Base-by-base conservation (phyloP, 2,329 filamentous ascomycete genomes). In the Colletotrichum tropicale region DNA sequence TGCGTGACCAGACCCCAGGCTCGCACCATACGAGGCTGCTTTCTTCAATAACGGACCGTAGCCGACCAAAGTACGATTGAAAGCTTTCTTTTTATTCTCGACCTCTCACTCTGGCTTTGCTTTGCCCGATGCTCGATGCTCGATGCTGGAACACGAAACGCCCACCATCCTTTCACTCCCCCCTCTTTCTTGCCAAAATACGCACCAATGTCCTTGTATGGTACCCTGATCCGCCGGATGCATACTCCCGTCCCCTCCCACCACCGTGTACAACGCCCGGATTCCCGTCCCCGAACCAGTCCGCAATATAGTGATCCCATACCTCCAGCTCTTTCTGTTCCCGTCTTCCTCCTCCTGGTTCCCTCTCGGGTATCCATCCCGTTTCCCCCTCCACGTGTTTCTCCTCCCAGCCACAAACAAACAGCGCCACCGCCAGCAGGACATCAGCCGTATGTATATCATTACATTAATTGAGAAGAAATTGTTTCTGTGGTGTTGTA, bases 381-480 rank as follows among this genome's bases (percentile, higher is more conserved):
- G 58, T n/a, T 64, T 36, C 74, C 13, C 10, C 38, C 52, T 18
- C 36, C 65, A 13, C 10, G n/a, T 52, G 6, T 26, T n/a, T 34
- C 52, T 16, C n/a, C 26, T 58, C 9, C 64, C 64, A 62, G 56
- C 71, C 64, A 73, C 74, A 70, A 76, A 72, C 69, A 76, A 76
- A 72, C 62, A 76, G 66, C 74, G 71, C 71, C 74, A 30, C 71
- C 74, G 71, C 60, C 71, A 62, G 66, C 74, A 70, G 61, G 60
- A 76, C 66, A 71, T 76, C 24, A 67, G 48, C 71, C 71, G 66
- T 75, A 32, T 70, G 55, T 74, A 67, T 70, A 62, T 77, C 74
- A 77, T 77, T 77, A 77, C 76, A 76, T 77, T 77, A 76, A 71
- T 65, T 75, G 66, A 64, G 55, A 66, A 64, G 55, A 48, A 61